Evolutionary conservation across 768 basidiomycete genomes (phyloP).

Genomic region (Lactarius akahatsu): DNA sequence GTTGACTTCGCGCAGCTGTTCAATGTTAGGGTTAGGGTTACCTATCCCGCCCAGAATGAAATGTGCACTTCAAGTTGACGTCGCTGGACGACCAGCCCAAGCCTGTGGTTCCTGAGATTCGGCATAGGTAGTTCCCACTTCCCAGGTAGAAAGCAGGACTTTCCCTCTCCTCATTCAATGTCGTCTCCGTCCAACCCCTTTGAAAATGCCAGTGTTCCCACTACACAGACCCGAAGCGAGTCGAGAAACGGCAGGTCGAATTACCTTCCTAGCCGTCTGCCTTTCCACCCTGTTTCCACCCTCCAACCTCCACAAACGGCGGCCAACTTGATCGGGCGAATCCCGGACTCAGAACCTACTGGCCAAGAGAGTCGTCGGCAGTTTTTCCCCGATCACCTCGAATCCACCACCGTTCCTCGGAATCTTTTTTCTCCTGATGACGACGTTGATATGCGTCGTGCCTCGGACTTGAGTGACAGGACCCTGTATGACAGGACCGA

Average conservation of each 20-base stretch:
- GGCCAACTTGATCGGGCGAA: background rate
- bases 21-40: conserved; percentile 2
- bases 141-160: conserved; percentile 24
- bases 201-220: background rate
- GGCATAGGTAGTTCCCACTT: background rate
- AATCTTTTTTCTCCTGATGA: background rate
- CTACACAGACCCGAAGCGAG: background rate
- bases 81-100: background rate
- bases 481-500: conserved; percentile 18
- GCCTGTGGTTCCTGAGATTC: background rate
- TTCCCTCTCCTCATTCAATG: conserved; percentile 14
- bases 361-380: background rate
- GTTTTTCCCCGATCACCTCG: background rate
- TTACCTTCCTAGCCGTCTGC: background rate
- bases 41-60: conserved; percentile 5
- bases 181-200: background rate
- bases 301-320: background rate
- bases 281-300: background rate
- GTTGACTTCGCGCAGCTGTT: background rate
- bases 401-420: background rate
- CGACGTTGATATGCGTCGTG: conserved; percentile 9
- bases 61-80: background rate
- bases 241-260: background rate
- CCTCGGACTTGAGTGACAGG: conserved; percentile 20
- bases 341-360: background rate